These are phyloP conservation scores for Chalciporus sp. DNA, from an alignment of 1,284 basidiomycete species.

Conservation along the genomic window DNA sequence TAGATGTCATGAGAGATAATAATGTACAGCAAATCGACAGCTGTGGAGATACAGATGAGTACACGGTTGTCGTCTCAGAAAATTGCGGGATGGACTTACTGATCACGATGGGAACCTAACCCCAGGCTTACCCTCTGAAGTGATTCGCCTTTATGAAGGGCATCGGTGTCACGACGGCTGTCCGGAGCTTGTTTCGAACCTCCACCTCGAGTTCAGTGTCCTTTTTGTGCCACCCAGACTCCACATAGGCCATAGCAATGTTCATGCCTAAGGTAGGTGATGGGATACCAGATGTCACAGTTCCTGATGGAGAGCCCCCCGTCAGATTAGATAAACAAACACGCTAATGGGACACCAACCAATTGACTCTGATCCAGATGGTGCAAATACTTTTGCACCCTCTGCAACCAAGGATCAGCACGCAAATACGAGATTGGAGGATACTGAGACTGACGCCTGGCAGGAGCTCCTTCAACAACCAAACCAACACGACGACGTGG, in stretches of 20 bases:
- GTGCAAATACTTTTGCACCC: constrained; percentile 76
- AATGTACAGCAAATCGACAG: not conserved
- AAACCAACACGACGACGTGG: constrained; percentile 83
- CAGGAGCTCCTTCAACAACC: constrained; percentile 83
- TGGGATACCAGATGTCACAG: constrained; percentile 93
- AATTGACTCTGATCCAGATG: constrained; percentile 56
- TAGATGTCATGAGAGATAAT: not conserved
- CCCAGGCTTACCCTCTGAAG: constrained; percentile 52
- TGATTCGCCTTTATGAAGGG: constrained; percentile 80
- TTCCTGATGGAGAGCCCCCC: constrained; percentile 43
- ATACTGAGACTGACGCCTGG: constrained; percentile 59
- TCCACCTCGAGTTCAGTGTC: constrained; percentile 83
- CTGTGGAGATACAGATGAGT: not conserved
- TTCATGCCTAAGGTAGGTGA: constrained; percentile 90
- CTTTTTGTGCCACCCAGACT: constrained; percentile 85
- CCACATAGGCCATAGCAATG: constrained; percentile 95
- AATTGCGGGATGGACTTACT: not conserved
- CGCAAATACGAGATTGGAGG: not conserved
- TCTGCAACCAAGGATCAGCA: constrained; percentile 47
- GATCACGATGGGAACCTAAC: not conserved
- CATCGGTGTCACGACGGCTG: constrained; percentile 74
- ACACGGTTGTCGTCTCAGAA: not conserved
- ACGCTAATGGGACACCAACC: constrained; percentile 41
- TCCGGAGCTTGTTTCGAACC: constrained; percentile 74
- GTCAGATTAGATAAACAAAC: constrained; percentile 5